Evolutionary conservation across 2,329 filamentous ascomycete species (phyloP).

Genomic region (Fusarium nanum): DNA sequence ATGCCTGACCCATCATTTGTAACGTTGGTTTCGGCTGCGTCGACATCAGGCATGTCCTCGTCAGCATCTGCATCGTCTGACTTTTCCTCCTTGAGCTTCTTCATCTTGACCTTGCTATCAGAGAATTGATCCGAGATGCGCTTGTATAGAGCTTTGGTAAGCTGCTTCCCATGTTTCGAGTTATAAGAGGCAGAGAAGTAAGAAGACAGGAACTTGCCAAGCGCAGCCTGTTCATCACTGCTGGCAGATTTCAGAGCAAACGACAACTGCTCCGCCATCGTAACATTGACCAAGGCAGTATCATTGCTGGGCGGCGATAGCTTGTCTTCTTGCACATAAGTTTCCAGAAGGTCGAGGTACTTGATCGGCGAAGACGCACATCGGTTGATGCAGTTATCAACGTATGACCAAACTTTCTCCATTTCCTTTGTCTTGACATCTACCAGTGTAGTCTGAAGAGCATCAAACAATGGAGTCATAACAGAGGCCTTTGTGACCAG

Average conservation of each 20-base stretch:
- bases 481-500: conserved; percentile 67
- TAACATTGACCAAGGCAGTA: conserved; percentile 73
- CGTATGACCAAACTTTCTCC: conserved; percentile 70
- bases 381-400: conserved; percentile 85
- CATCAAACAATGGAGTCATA: conserved; percentile 60
- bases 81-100: conserved; percentile 36
- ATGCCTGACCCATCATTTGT: conserved; percentile 37
- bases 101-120: conserved; percentile 42
- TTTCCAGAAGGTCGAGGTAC: conserved; percentile 78
- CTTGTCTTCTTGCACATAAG: conserved; percentile 50
- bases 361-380: conserved; percentile 82
- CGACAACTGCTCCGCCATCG: conserved; percentile 81
- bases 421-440: conserved; percentile 45
- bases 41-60: conserved; percentile 36
- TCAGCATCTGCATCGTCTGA: conserved; percentile 21
- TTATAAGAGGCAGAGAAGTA: conserved; percentile 66
- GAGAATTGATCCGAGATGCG: conserved; percentile 50
- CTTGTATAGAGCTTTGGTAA: conserved; percentile 48
- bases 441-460: conserved; percentile 42
- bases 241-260: conserved; percentile 69
- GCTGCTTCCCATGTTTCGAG: conserved; percentile 57
- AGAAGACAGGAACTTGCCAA: conserved; percentile 69
- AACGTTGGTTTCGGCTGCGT: conserved; percentile 1
- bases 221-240: conserved; percentile 55
- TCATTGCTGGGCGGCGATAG: conserved; percentile 39